These are phyloP conservation scores for Fusarium albosuccineum DNA, from an alignment of 2,329 filamentous ascomycete species.

Conservation along the genomic window DNA sequence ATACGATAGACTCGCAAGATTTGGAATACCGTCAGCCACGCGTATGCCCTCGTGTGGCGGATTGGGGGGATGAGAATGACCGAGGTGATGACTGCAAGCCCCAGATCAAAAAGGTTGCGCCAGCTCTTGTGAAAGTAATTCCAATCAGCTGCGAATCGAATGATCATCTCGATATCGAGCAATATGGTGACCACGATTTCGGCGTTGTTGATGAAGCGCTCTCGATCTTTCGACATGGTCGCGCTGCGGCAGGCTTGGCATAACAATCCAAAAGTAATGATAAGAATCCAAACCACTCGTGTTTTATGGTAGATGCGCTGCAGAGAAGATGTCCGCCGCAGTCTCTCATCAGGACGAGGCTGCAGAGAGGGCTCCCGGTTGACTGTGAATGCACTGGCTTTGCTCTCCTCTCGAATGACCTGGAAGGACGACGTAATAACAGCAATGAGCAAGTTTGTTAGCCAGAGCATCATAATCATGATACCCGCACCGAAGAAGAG, in stretches of 20 bases:
- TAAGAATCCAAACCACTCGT: constrained; percentile 79
- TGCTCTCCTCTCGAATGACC: constrained; percentile 96
- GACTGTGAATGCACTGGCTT: constrained; percentile 90
- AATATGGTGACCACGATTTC: constrained; percentile 83
- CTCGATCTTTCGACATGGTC: constrained; percentile 74
- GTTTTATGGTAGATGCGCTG: constrained; percentile 83
- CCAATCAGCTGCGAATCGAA: constrained; percentile 85
- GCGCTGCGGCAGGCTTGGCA: constrained; percentile 83
- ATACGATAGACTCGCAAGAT: constrained; percentile 92
- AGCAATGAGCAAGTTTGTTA: constrained; percentile 93
- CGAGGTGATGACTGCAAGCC: constrained; percentile 82
- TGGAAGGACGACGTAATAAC: constrained; percentile 99
- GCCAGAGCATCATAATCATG: constrained; percentile 94
- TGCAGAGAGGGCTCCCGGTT: constrained; percentile 67
- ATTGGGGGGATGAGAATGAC: constrained; percentile 90
- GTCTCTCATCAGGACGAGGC: constrained; percentile 54
- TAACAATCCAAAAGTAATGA: constrained; percentile 86
- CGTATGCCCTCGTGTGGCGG: constrained; percentile 79
- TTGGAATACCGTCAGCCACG: constrained; percentile 93
- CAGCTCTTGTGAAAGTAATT: constrained; percentile 80
- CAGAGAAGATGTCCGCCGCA: constrained; percentile 60
- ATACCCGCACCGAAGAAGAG: constrained; percentile 82
- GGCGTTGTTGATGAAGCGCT: constrained; percentile 75
- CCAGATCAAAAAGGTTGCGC: constrained; percentile 84
- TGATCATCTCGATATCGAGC: constrained; percentile 83